Percentiles rank a stretch among this genome's conserved stretches.
Evolutionary conservation across 331 rosid species (phyloP).

Genomic region (Pyracantha coccinea): DNA sequence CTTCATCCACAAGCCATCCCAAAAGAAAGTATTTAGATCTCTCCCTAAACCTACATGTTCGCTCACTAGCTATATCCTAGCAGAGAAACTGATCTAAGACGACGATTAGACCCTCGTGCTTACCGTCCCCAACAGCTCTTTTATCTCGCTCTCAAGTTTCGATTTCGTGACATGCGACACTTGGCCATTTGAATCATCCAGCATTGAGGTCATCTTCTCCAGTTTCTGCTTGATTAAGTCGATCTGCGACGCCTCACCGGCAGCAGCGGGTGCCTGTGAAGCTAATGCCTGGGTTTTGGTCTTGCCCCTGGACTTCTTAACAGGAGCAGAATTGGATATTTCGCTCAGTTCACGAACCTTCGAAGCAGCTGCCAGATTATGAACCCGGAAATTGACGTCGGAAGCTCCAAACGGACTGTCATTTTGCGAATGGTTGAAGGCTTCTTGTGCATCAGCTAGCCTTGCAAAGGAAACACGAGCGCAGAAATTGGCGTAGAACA

Average conservation of each 20-base stretch:
- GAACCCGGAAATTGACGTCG: constrained; percentile 39
- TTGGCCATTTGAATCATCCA: constrained; percentile 34
- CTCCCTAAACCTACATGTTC: too few relatives aligned
- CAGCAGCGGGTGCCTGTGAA: constrained; percentile 17
- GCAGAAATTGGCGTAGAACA: constrained; percentile 37
- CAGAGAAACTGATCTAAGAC: constrained; percentile 16
- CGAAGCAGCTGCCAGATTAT: constrained; percentile 16
- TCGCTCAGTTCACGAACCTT: constrained; percentile 34
- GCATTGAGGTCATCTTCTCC: constrained; percentile 37
- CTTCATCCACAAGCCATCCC: not conserved
- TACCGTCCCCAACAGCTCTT: constrained; percentile 55
- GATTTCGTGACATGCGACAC: constrained; percentile 28
- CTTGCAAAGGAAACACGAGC: constrained; percentile 52
- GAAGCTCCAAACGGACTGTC: constrained; percentile 44
- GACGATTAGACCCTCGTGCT: constrained; percentile 40
- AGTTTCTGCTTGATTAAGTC: constrained; percentile 42
- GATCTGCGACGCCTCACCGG: constrained; percentile 28
- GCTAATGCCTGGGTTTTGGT: constrained; percentile 16
- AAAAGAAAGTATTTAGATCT: too few relatives aligned
- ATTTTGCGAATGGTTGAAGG: constrained; percentile 36
- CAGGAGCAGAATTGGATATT: constrained; percentile 20
- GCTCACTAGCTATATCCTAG: too few relatives aligned
- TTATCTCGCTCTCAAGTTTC: constrained; percentile 37
- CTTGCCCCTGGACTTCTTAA: constrained; percentile 17
- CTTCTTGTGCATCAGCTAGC: constrained; percentile 46